Percentiles rank a stretch among this genome's conserved stretches.
Conservation (phyloP, 1,139 yeast genomes). For the Protomyces lactucae-debilis region DNA sequence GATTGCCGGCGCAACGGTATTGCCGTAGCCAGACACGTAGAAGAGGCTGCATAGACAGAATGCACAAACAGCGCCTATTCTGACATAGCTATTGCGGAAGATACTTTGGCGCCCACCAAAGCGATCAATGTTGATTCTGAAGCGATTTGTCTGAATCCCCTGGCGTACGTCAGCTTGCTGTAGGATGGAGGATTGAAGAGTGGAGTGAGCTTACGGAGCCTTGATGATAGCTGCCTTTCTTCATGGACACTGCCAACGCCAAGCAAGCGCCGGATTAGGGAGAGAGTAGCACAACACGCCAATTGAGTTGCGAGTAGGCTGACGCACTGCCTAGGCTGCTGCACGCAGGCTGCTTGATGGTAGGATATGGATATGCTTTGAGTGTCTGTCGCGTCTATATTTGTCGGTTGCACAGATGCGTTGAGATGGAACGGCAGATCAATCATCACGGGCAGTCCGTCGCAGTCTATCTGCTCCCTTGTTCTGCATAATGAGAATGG, state of each 20-base stretch:
- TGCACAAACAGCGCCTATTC: conserved; percentile 2
- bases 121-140: conserved; percentile 4
- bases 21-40: conserved; percentile 10
- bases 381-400: no score
- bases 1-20: conserved; percentile 3
- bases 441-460: no score
- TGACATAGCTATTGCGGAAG: conserved; percentile 9
- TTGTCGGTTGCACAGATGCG: no score
- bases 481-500: no score
- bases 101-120: conserved; percentile 7
- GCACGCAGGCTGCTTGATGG: no score
- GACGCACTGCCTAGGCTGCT: no score
- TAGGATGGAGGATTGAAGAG: not conserved
- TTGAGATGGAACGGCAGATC: no score
- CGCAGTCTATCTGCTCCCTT: no score
- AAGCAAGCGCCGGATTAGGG: not conserved
- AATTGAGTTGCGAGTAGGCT: no score
- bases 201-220: conserved; percentile 4
- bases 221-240: conserved; percentile 10
- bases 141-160: conserved; percentile 16
- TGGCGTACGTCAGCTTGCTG: not conserved
- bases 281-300: no score
- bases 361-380: no score
- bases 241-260: not conserved
- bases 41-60: not conserved